Percentiles rank a stretch among this genome's conserved stretches.
phyloP scores from a whole-genome alignment of 495 filamentous ascomycete species.

The Pseudotulostoma volvatum region DNA sequence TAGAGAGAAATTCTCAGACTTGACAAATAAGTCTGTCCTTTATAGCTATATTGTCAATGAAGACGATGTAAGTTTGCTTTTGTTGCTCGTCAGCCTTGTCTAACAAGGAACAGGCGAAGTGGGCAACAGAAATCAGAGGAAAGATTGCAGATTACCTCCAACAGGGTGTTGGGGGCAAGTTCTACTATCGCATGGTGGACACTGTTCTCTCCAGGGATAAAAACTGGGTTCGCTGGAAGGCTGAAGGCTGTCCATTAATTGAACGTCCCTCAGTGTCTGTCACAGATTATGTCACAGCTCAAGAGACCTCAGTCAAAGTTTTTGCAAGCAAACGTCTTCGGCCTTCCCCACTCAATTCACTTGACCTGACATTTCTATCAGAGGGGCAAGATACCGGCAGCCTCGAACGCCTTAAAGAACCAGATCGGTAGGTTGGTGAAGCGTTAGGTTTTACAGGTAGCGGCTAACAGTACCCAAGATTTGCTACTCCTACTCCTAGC shows the following conservation, averaged over 20 bases:
- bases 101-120: constrained; percentile 39
- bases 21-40: constrained; percentile 68
- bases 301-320: constrained; percentile 41
- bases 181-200: constrained; percentile 92
- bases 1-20: constrained; percentile 55
- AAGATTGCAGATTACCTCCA: constrained; percentile 65
- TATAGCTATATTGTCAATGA: constrained; percentile 62
- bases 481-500: constrained; percentile 36
- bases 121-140: constrained; percentile 56
- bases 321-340: constrained; percentile 52
- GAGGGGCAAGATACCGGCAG: constrained; percentile 38
- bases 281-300: constrained; percentile 47
- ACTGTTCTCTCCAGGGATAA: constrained; percentile 89
- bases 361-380: constrained; percentile 64
- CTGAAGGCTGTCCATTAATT: constrained; percentile 79
- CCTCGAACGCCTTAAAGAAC: constrained; percentile 41
- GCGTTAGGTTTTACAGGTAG: neutral
- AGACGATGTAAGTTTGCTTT: constrained; percentile 49
- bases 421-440: constrained; percentile 29
- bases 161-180: constrained; percentile 51
- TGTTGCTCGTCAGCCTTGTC: constrained; percentile 10
- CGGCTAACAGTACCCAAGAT: constrained; percentile 18
- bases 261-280: constrained; percentile 52
- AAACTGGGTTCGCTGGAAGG: constrained; percentile 97
- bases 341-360: constrained; percentile 47